phyloP scores from a whole-genome alignment of 805 yeast species.

The Yarrowia keelungensis region DNA sequence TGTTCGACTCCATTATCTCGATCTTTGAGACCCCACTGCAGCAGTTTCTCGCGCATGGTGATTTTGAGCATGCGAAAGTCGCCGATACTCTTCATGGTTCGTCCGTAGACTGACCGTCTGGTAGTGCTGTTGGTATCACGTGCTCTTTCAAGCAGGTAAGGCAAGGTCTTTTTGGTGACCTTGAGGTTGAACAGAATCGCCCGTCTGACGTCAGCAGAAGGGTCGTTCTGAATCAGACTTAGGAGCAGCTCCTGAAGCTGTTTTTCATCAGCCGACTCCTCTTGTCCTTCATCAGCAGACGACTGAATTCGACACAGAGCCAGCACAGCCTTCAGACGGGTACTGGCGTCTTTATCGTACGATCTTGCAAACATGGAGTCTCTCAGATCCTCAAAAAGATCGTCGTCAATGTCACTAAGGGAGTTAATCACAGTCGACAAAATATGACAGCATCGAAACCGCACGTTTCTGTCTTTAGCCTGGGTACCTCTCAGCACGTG shows the following conservation, averaged over 20 bases:
- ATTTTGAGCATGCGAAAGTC: constrained; percentile 64
- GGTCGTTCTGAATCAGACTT: constrained; percentile 73
- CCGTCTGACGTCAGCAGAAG: constrained; percentile 86
- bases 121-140: constrained; percentile 76
- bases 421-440: constrained; percentile 73
- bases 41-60: constrained; percentile 66
- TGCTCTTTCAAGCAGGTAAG: constrained; percentile 76
- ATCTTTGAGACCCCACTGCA: constrained; percentile 87
- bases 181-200: constrained; percentile 78
- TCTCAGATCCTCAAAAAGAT: constrained; percentile 67
- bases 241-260: constrained; percentile 48
- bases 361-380: constrained; percentile 68
- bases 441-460: constrained; percentile 80
- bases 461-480: constrained; percentile 74
- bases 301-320: constrained; percentile 81
- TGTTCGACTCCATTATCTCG: constrained; percentile 74
- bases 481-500: constrained; percentile 80
- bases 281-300: constrained; percentile 44
- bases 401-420: constrained; percentile 77
- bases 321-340: constrained; percentile 83
- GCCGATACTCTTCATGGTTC: constrained; percentile 70
- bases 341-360: constrained; percentile 69
- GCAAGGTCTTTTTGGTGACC: constrained; percentile 60
- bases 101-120: constrained; percentile 73
- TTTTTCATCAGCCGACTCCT: constrained; percentile 46